Conservation (phyloP, 2,329 filamentous ascomycete genomes). For the Beauveria rudraprayagi region DNA sequence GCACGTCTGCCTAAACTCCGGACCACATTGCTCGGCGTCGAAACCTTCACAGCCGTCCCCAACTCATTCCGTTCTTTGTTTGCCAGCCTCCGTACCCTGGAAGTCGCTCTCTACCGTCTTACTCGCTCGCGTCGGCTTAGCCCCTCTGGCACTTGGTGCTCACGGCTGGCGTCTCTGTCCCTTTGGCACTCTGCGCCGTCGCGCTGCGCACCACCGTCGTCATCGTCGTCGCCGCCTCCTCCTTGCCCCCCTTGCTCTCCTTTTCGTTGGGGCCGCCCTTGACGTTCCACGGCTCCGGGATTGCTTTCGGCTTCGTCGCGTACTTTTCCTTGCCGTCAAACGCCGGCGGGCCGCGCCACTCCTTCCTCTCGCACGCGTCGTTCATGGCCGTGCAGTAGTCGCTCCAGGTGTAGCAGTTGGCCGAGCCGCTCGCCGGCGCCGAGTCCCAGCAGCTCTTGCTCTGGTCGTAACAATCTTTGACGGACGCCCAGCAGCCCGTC, state of each 20-base stretch:
- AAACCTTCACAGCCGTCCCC: conserved; percentile 18
- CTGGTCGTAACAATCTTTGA: conserved; percentile 51
- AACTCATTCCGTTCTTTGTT: not conserved
- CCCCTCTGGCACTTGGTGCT: too few species aligned
- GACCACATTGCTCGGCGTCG: conserved; percentile 34
- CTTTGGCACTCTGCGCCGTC: not conserved
- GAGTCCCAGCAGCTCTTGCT: conserved; percentile 48
- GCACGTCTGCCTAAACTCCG: conserved; percentile 31
- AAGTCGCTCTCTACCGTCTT: not conserved
- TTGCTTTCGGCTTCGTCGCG: conserved; percentile 23
- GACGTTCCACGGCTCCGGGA: conserved; percentile 24
- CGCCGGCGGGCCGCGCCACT: conserved; percentile 41
- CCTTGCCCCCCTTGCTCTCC: conserved; percentile 11
- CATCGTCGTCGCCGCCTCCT: not conserved
- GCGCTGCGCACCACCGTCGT: not conserved
- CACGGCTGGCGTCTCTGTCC: not conserved
- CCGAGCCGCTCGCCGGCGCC: conserved; percentile 50
- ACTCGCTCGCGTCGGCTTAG: too few species aligned
- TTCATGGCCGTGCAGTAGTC: conserved; percentile 48
- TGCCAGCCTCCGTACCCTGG: not conserved
- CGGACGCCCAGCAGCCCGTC: conserved; percentile 51
- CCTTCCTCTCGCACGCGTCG: conserved; percentile 31
- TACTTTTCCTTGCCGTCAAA: conserved; percentile 28
- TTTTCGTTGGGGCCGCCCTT: conserved; percentile 15
- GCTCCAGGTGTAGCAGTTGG: conserved; percentile 55